These are phyloP conservation scores for Alopecurus myosuroides DNA, from an alignment of 176 grass and related monocot genomes.

Conservation along the genomic window DNA sequence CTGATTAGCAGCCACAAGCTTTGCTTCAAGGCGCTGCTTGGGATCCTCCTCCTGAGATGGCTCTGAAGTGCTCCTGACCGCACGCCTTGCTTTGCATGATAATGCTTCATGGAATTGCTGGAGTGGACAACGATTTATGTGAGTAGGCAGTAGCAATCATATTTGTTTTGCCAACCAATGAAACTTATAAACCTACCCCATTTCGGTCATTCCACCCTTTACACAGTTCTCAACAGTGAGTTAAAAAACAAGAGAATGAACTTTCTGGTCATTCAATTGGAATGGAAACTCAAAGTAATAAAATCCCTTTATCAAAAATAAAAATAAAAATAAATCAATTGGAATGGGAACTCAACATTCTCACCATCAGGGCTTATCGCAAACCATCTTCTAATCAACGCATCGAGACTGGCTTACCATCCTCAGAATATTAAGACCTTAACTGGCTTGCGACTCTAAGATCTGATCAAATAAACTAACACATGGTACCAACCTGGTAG, in stretches of 20 bases:
- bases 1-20: constrained; percentile 69
- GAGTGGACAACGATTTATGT: constrained; percentile 6
- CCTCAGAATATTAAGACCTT: background rate
- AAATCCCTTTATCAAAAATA: no score
- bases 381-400: background rate
- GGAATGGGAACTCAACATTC: background rate
- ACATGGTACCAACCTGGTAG: background rate
- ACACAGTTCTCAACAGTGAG: background rate
- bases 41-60: constrained; percentile 76
- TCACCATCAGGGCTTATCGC: background rate
- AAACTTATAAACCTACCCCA: background rate
- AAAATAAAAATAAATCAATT: no score
- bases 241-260: background rate
- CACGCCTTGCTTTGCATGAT: constrained; percentile 73
- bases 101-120: constrained; percentile 85
- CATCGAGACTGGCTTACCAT: background rate
- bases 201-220: background rate
- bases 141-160: background rate
- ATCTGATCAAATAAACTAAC: constrained; percentile 10
- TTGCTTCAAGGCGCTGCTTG: constrained; percentile 63
- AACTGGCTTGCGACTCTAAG: background rate
- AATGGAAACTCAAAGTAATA: background rate
- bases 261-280: background rate
- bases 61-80: constrained; percentile 52
- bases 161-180: background rate